Base-by-base conservation (phyloP, 2,329 filamentous ascomycete genomes). In the Elsinoe ampelina region DNA sequence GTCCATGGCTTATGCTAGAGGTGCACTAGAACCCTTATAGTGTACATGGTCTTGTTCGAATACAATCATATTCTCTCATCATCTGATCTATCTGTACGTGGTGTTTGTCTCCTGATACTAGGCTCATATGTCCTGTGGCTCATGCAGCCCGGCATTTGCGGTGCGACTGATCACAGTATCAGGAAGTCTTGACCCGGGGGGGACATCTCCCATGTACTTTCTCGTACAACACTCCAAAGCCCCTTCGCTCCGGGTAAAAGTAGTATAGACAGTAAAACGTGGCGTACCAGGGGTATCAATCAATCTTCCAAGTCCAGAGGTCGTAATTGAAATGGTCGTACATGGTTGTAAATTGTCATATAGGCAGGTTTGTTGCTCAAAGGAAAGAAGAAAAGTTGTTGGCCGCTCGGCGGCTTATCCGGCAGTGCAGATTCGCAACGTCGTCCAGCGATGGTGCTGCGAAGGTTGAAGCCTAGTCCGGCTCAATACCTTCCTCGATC, bases 401-500 rank as follows among this genome's bases (percentile, higher is more conserved):
- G 15, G 45, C 45, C 45, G 45, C 45, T 15, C 45, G 34, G 45
- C 45, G 45, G 45, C 45, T 26, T 26, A 22, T 15, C 12, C 22
- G 22, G 17, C 13, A 45, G 41, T 22, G 12, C 30, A 19, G 36
- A 34, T 50, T 22, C 26, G 22, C 43, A 34, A 10, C 7, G 12
- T 50, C 45, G 26, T 34, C 45, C 26, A 17, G 32, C 45, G 15
- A 50, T 22, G 4, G 12, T 11, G 45, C 34, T n/a, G n/a, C n/a
- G n/a, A n/a, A n/a, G n/a, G n/a, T n/a, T n/a, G n/a, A n/a, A 10
- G 13, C 34, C 36, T n/a, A 51, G 5, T 69, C 67, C 13, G 69
- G 66, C 58, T 72, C 70, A 19, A 64, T 60, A 13, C 61, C 72
- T 63, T 77, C 75, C 26, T 76, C 74, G 54, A 78, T 77, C 65